Evolutionary conservation across 192 early-diverging fungal species (phyloP).

Genomic region (Phlyctochytrium bullatum): DNA sequence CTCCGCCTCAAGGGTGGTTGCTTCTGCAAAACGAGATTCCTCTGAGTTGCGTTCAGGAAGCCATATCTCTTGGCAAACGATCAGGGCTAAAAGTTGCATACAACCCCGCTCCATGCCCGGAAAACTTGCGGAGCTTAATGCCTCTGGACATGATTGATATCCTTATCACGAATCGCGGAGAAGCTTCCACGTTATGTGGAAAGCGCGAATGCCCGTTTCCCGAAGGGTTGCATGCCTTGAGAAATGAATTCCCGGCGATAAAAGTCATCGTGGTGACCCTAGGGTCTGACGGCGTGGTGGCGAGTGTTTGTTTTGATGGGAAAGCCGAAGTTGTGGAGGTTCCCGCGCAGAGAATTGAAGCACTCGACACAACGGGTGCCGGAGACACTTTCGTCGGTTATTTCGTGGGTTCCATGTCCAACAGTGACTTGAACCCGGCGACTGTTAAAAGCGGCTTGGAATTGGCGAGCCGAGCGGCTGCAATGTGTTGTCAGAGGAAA

Average conservation of each 20-base stretch:
- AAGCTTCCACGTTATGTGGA: conserved; percentile 51
- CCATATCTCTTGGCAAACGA: conserved; percentile 16
- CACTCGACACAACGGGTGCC: conserved; percentile 34
- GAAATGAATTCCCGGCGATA: conserved; percentile 41
- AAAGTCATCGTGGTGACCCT: conserved; percentile 67
- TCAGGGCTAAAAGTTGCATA: conserved; percentile 69
- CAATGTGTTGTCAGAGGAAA: no score
- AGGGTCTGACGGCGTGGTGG: conserved; percentile 63
- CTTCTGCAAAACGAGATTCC: conserved; percentile 88
- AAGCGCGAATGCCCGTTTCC: no score
- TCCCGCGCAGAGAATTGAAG: conserved; percentile 10
- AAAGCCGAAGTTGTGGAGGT: background rate
- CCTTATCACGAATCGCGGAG: conserved; percentile 79
- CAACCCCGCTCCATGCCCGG: conserved; percentile 81
- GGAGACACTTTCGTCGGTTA: conserved; percentile 63
- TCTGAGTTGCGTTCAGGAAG: conserved; percentile 17
- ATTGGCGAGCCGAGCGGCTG: no score
- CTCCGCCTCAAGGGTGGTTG: conserved; percentile 69
- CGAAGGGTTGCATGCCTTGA: no score
- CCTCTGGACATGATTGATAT: conserved; percentile 60
- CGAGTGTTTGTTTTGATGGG: conserved; percentile 32
- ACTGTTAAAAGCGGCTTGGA: no score
- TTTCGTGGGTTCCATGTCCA: no score
- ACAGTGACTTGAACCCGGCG: no score
- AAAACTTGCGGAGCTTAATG: conserved; percentile 42